Conservation (phyloP, 108 stramenopile genomes). For the Nitzschia putrida region DNA sequence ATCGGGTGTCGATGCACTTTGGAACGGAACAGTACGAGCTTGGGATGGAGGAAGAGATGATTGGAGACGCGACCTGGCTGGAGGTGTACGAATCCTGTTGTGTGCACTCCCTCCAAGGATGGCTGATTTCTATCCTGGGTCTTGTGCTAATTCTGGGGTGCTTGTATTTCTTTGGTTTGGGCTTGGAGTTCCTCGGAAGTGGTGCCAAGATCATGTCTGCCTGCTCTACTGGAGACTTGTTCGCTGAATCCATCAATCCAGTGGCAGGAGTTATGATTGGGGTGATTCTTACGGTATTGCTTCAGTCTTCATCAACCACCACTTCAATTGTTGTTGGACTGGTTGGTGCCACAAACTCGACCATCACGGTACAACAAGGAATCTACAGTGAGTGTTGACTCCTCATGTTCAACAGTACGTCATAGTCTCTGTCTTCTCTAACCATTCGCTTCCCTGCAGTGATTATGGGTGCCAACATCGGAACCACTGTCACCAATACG, state of each 20-base stretch:
- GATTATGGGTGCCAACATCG: conserved; percentile 84
- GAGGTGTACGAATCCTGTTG: conserved; percentile 63
- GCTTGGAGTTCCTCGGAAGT: conserved; percentile 61
- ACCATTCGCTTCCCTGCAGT: conserved; percentile 25
- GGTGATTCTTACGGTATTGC: conserved; percentile 63
- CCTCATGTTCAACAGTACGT: too few relatives aligned
- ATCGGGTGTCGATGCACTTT: too few relatives aligned
- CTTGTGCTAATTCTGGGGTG: conserved; percentile 46
- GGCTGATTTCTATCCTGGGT: conserved; percentile 50
- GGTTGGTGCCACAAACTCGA: conserved; percentile 55
- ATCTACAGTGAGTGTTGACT: conserved; percentile 42
- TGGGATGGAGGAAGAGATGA: background rate
- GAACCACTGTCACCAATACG: conserved; percentile 72
- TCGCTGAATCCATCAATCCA: conserved; percentile 66
- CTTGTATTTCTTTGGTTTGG: conserved; percentile 80
- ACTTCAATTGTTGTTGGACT: conserved; percentile 80
- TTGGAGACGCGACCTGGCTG: conserved; percentile 52
- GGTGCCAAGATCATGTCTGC: conserved; percentile 69
- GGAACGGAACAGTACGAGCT: too few relatives aligned
- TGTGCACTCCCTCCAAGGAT: conserved; percentile 49
- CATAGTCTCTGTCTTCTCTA: conserved; percentile 41
- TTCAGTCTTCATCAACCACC: conserved; percentile 75
- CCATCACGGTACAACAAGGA: conserved; percentile 47
- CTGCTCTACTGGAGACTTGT: conserved; percentile 62
- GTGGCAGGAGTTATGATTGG: conserved; percentile 74